These are phyloP conservation scores for Triangularia verruculosa DNA, from an alignment of 2,329 filamentous ascomycete genomes.

Conservation along the genomic window DNA sequence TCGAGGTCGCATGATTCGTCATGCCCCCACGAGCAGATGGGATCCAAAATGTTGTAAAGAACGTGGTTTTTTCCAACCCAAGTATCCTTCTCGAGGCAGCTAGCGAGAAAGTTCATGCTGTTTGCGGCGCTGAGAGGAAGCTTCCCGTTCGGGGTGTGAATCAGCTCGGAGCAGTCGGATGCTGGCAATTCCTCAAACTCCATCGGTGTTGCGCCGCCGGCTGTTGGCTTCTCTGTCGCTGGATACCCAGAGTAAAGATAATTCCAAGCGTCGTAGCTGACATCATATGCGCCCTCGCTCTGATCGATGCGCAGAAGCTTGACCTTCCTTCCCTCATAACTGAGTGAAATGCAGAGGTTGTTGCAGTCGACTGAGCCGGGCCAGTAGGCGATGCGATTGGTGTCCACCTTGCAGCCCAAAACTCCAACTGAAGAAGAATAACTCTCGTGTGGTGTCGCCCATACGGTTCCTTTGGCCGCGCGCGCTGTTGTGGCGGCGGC, in stretches of 20 bases:
- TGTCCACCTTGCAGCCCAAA: conserved; percentile 59
- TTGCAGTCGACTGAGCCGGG: conserved; percentile 51
- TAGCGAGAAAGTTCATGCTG: conserved; percentile 53
- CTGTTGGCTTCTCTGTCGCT: conserved; percentile 44
- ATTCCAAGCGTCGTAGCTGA: conserved; percentile 61
- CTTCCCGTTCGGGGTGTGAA: conserved; percentile 48
- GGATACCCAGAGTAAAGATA: conserved; percentile 50
- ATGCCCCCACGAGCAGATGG: conserved; percentile 47
- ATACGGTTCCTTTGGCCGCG: conserved; percentile 30
- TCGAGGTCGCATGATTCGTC: conserved; percentile 52
- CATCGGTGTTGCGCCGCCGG: conserved; percentile 51
- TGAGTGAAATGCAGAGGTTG: conserved; percentile 55
- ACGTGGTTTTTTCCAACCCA: conserved; percentile 53
- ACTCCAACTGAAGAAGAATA: conserved; percentile 58
- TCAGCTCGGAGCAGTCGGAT: conserved; percentile 48
- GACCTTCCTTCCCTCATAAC: conserved; percentile 46
- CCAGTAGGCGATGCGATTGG: conserved; percentile 61
- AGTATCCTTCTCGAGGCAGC: conserved; percentile 45
- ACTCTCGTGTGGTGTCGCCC: conserved; percentile 53
- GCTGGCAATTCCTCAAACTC: conserved; percentile 48
- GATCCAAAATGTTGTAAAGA: conserved; percentile 53
- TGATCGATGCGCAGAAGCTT: conserved; percentile 58
- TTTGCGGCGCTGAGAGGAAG: conserved; percentile 55
- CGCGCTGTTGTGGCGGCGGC: conserved; percentile 21
- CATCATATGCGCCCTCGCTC: conserved; percentile 55